A percentile compares a stretch with the other conserved stretches of the same genome.
Evolutionary conservation across 495 filamentous ascomycete species (phyloP).

Genomic region (Cudoniella acicularis): DNA sequence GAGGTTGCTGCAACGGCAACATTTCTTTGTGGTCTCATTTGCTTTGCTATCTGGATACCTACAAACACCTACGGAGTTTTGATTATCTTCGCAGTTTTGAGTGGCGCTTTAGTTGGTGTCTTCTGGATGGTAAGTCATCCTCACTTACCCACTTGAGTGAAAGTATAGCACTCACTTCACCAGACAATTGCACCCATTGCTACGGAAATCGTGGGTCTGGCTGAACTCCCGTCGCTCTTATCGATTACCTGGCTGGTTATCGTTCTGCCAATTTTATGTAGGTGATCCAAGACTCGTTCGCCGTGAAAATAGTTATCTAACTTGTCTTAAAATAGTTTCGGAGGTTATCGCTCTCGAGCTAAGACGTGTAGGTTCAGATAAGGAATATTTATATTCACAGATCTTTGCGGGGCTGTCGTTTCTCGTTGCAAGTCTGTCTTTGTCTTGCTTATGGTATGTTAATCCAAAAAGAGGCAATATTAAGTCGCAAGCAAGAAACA

Average conservation of each 20-base stretch:
- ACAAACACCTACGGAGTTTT: conserved; percentile 49
- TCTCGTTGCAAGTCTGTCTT: background rate
- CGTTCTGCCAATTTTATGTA: background rate
- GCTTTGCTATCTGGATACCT: conserved; percentile 1
- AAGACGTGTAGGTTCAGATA: background rate
- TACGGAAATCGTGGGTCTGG: background rate
- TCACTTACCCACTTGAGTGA: background rate
- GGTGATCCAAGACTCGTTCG: background rate
- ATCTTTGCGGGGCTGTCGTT: background rate
- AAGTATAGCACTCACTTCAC: background rate
- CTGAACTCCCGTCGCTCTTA: background rate
- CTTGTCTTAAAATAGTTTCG: background rate
- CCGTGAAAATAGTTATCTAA: background rate
- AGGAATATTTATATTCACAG: background rate
- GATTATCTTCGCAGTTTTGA: conserved; percentile 63
- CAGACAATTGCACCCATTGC: background rate
- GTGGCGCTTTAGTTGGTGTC: conserved; percentile 61
- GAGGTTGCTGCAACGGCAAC: background rate
- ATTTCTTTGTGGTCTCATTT: background rate
- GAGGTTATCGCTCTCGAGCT: background rate
- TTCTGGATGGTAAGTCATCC: conserved; percentile 51
- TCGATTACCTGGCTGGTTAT: background rate
- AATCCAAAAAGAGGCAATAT: no score
- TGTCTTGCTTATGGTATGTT: no score
- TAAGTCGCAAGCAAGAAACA: no score